Percentiles rank a stretch among this genome's conserved stretches.
Evolutionary conservation across 2,329 filamentous ascomycete genomes (phyloP).

Genomic region (Rhinocladiella similis): DNA sequence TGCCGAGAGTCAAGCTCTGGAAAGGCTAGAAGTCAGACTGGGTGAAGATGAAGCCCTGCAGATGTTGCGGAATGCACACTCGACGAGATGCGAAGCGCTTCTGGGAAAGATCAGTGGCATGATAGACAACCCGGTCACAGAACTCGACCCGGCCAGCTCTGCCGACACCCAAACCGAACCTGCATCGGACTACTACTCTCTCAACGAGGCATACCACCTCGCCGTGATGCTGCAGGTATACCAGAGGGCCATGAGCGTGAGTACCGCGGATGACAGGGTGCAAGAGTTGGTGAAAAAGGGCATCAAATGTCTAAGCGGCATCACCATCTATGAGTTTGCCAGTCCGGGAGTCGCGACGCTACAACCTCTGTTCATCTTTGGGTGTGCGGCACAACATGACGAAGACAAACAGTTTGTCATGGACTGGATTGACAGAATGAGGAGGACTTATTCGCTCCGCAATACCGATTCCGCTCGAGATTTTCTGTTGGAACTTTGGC

Average conservation of each 20-base stretch:
- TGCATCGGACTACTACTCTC: neutral
- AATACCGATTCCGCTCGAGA: neutral
- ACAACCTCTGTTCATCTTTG: constrained; percentile 1
- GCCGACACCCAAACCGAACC: neutral
- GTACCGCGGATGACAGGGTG: neutral
- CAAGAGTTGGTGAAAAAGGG: neutral
- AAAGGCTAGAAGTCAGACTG: neutral
- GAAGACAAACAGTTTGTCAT: neutral
- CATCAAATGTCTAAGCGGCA: neutral
- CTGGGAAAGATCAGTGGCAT: neutral
- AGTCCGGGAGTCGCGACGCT: neutral
- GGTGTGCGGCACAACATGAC: neutral
- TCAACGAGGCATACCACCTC: neutral
- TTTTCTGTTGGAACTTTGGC: constrained; percentile 1
- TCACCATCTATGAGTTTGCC: neutral
- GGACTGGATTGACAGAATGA: constrained; percentile 1
- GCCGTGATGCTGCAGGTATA: constrained; percentile 1
- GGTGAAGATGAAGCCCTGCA: neutral
- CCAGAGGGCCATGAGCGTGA: neutral
- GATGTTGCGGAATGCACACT: neutral
- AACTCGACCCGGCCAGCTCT: neutral
- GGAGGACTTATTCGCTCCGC: neutral
- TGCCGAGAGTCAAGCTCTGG: neutral
- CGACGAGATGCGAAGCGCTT: neutral
- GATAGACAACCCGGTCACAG: neutral